phyloP scores from a whole-genome alignment of 495 filamentous ascomycete species.

The Podospora anserina region DNA sequence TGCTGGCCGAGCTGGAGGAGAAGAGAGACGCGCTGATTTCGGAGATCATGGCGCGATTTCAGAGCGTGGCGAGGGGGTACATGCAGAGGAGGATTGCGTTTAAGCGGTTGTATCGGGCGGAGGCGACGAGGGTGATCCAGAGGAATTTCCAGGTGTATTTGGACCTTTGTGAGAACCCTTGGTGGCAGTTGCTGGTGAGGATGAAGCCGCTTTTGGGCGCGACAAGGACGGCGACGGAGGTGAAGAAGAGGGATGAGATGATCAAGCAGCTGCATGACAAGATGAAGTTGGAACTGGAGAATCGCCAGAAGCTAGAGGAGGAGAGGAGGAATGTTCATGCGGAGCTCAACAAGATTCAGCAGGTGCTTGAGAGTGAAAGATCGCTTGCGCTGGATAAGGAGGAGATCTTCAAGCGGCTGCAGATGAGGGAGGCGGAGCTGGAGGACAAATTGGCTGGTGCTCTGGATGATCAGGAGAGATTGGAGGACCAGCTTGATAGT shows the following conservation, averaged over 20 bases:
- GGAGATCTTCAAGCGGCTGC: conserved; percentile 95
- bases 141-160: conserved; percentile 87
- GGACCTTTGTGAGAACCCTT: conserved; percentile 83
- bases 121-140: conserved; percentile 93
- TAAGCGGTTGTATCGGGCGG: conserved; percentile 89
- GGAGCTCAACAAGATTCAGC: conserved; percentile 84
- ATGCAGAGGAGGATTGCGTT: conserved; percentile 80
- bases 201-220: conserved; percentile 95
- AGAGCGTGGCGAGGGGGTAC: conserved; percentile 86
- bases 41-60: conserved; percentile 90
- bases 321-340: conserved; percentile 82
- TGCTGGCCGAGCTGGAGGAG: conserved; percentile 95
- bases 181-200: conserved; percentile 93
- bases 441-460: conserved; percentile 88
- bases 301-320: conserved; percentile 81
- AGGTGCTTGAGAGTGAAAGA: conserved; percentile 91
- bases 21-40: conserved; percentile 87
- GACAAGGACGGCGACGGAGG: conserved; percentile 82
- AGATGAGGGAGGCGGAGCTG: conserved; percentile 81
- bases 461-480: conserved; percentile 89
- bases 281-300: conserved; percentile 70
- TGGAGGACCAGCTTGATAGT: conserved; percentile 90
- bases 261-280: conserved; percentile 81
- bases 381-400: conserved; percentile 95
- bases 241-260: conserved; percentile 90